Conservation (phyloP, 108 stramenopile species). For the Parietichytrium sp. region DNA sequence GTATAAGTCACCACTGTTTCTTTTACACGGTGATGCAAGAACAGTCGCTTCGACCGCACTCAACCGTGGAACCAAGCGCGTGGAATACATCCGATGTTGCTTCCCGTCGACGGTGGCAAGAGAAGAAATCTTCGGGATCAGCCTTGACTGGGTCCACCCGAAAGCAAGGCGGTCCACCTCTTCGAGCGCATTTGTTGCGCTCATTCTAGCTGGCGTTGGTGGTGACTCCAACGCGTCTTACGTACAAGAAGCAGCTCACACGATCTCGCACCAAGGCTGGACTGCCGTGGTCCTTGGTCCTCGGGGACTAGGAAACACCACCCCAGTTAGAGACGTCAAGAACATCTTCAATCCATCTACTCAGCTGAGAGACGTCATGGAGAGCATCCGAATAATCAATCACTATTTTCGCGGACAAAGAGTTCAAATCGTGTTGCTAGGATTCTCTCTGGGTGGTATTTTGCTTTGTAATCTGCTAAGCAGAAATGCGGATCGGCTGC, state of each 20-base stretch:
- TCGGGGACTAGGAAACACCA: not conserved
- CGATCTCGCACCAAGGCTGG: not conserved
- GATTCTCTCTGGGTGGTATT: constrained; percentile 6
- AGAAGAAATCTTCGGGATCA: not conserved
- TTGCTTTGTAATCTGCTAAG: not conserved
- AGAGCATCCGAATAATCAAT: not conserved
- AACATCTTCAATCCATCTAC: constrained; percentile 7
- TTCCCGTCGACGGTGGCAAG: not conserved
- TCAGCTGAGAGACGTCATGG: not conserved
- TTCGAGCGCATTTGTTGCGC: not conserved
- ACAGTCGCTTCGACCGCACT: not conserved
- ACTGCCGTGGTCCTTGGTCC: not conserved
- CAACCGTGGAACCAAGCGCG: not conserved
- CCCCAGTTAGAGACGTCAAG: not conserved
- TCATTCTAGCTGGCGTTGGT: constrained; percentile 9
- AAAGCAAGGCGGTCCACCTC: not conserved
- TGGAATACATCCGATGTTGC: not conserved
- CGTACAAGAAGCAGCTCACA: not conserved
- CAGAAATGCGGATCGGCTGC: not conserved
- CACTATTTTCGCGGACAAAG: not conserved
- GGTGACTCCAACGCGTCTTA: constrained; percentile 35
- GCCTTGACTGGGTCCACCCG: not conserved
- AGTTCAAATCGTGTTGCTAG: not conserved
- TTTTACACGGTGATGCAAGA: constrained; percentile 4
- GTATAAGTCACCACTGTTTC: not conserved